Percentiles rank a stretch among this genome's conserved stretches.
phyloP scores from a whole-genome alignment of 2,329 filamentous ascomycete species.

The Torrubiellomyces zombiae region DNA sequence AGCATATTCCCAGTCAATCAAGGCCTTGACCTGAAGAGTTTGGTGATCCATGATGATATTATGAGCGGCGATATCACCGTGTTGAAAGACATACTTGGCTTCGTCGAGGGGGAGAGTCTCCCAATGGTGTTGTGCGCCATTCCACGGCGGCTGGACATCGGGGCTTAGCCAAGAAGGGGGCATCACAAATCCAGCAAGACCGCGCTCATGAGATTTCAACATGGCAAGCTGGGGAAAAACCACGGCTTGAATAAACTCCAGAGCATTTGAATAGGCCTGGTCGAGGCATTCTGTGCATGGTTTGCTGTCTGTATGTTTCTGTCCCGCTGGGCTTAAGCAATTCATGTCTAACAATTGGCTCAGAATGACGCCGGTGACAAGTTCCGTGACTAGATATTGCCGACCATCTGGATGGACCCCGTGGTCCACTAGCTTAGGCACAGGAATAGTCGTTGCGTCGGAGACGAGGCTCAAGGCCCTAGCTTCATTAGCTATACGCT shows the following conservation, averaged over 20 bases:
- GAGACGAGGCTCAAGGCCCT: conserved; percentile 3
- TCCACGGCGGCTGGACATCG: conserved; percentile 4
- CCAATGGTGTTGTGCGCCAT: conserved; percentile 2
- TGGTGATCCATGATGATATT: conserved; percentile 4
- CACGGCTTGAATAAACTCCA: conserved; percentile 2
- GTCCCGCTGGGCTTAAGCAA: conserved; percentile 1
- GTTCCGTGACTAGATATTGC: conserved; percentile 4
- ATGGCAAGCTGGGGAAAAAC: conserved; percentile 4
- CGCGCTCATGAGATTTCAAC: conserved; percentile 3
- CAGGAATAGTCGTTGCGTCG: conserved; percentile 4
- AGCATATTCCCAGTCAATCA: conserved; percentile 7
- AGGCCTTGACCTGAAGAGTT: conserved; percentile 5
- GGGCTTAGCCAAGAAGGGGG: conserved; percentile 4
- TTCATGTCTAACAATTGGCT: background rate
- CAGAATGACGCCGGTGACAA: conserved; percentile 1
- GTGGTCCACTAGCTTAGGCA: conserved; percentile 4
- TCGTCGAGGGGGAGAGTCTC: conserved; percentile 2
- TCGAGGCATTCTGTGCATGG: conserved; percentile 3
- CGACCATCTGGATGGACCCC: conserved; percentile 4
- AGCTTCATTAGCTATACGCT: conserved; percentile 6
- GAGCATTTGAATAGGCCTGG: conserved; percentile 3
- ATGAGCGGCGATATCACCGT: conserved; percentile 4
- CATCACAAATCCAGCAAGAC: conserved; percentile 7
- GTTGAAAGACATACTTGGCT: conserved; percentile 5
- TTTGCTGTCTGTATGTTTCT: conserved; percentile 1